Evolutionary conservation across 352 stramenopile species (phyloP).

Genomic region (Globisporangium recalcitrans): DNA sequence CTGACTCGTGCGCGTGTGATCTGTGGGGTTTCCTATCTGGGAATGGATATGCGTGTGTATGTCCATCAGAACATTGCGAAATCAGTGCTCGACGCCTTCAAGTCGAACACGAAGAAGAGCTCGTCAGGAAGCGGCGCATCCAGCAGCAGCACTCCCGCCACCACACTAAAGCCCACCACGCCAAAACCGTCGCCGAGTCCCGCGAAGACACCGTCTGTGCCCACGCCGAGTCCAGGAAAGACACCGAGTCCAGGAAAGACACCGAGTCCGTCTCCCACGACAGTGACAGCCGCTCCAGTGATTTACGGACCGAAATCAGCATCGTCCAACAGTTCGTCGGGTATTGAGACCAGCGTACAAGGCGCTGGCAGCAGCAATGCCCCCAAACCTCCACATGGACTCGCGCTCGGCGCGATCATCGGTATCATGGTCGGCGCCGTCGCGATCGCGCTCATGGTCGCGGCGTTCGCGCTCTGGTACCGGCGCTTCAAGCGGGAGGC

Average conservation of each 20-base stretch:
- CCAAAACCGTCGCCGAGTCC: neutral
- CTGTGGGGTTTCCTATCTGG: neutral
- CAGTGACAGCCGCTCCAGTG: neutral
- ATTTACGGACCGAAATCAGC: neutral
- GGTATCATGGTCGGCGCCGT: slow-evolving; percentile 33
- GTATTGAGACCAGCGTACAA: slow-evolving; percentile 1
- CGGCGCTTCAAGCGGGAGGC: slow-evolving; percentile 22
- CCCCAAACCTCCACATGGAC: neutral
- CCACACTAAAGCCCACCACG: neutral
- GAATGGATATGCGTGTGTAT: neutral
- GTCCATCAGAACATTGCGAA: slow-evolving; percentile 2
- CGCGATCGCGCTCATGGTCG: slow-evolving; percentile 31
- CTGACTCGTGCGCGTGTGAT: neutral
- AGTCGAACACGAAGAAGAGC: neutral
- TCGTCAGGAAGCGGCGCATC: neutral
- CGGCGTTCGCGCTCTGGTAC: slow-evolving; percentile 42
- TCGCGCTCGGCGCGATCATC: slow-evolving; percentile 17
- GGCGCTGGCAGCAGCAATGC: neutral
- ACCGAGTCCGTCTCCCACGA: neutral
- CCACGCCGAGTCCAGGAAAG: neutral
- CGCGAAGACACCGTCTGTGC: neutral
- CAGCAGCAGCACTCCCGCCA: neutral
- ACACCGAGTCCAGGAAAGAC: neutral
- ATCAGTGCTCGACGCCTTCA: neutral
- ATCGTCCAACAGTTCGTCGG: neutral